Base-by-base conservation (phyloP, 1,139 yeast species). In the Pichia sp. region DNA sequence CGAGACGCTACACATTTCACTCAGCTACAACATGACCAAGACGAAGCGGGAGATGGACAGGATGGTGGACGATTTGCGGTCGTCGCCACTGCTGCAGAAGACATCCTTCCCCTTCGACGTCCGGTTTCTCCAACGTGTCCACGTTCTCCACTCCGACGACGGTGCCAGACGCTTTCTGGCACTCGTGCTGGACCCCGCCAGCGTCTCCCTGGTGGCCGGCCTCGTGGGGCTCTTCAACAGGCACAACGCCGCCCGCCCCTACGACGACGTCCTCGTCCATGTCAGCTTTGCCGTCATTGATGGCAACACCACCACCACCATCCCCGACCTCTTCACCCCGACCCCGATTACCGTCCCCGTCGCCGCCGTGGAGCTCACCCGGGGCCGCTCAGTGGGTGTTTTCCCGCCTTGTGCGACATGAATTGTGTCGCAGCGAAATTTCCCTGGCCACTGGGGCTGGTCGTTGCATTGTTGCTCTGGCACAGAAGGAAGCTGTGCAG, bases 1-100 rank as follows among this genome's bases (percentile, higher is more conserved):
- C 5, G 24, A 22, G 10, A 36, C 47, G 12, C 42, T 52, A 8
- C 61, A 58, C 37, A 38, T 58, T 4, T 58, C 61, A 12, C 44
- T 57, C 4, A 48, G 54, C 0, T 57, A 51, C 40, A 58, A 58
- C 35, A 11, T 32, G 15, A 17, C 24, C 5, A 24, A 14, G 20
- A n/a, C 19, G 14, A 36, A 17, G 17, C 3, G 17, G 3, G 31
- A 36, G 14, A 9, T 36, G 11, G 39, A 36, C 12, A 15, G 11
- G 4, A 15, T 36, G 20, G 17, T 24, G 9, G 9, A 35, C 8
- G 19, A 35, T n/a, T 5, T 35, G 9, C 6, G 14, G 6, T 17
- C 34, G 10, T 5, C 15, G 9, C 5, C 9, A 14, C 7, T 15
- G 20, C 7, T 15, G 18, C 9, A 32, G 4, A 4, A 32, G 18